Base-by-base conservation (phyloP, 805 yeast species). In the Zygosaccharomyces bisporus region DNA sequence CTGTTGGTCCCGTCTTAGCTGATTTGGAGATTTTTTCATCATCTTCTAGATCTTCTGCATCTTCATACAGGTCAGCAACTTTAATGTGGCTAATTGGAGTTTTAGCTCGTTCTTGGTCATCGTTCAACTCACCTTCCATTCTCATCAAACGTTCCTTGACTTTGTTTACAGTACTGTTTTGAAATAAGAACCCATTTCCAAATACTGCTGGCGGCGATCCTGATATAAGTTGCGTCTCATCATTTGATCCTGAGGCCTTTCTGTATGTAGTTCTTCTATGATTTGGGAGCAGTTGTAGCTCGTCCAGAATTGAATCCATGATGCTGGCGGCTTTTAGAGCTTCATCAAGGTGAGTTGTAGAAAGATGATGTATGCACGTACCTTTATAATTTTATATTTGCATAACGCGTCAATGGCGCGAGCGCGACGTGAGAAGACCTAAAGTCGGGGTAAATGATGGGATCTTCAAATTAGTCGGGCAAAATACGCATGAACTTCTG, bases 221-320 rank as follows among this genome's bases (percentile, higher is more conserved):
- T 24, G 39, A 14, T 17, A 25, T 20, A n/a, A 16, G 40, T 14
- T 32, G 39, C 13, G 37, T 47, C 23, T 47, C 41, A 20, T 39
- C 49, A 33, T 45, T 36, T 38, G 38, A 8, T 23, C 43, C 50
- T 5, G 49, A 7, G 4, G 45, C 39, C 46, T 57, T 57, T 42
- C 55, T 51, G 31, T 56, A 55, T 4, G 64, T 56, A 2, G 58
- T 58, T 38, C 56, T 52, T 41, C 47, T 57, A 29, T 50, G 50
- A 5, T 31, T 32, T 19, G 41, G 55, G 14, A 46, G n/a, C 13
- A 36, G 24, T 7, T 34, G 34, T 6, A 62, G 32, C 8, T 43
- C 48, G 13, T 51, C 55, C 12, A 63, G 45, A 10, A 59, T 34
- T 6, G 44, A 33, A 23, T 63, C 64, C 68, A 63, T 63, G 14